phyloP scores from a whole-genome alignment of 1,139 yeast species.

The Yamadazyma pseudoaaseri region DNA sequence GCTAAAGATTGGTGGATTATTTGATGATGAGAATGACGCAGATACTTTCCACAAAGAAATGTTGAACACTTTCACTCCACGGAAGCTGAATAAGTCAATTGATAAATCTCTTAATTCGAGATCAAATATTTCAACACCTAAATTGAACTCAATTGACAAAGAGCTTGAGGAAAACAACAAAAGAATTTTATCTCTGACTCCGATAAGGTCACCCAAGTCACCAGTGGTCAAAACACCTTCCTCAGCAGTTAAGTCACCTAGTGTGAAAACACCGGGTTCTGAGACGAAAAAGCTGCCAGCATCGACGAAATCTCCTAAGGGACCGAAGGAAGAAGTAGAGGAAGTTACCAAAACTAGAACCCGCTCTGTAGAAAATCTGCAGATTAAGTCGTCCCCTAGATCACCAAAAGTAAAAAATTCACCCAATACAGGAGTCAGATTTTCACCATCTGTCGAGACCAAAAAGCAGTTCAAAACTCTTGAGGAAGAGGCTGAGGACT shows the following conservation, averaged over 20 bases:
- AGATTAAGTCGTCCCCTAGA: constrained; percentile 6
- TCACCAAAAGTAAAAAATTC: constrained; percentile 1
- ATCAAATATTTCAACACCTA: constrained; percentile 7
- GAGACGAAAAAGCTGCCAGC: not conserved
- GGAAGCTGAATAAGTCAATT: constrained; percentile 3
- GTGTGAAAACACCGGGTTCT: not conserved
- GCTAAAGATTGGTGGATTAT: constrained; percentile 8
- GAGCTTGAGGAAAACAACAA: too few relatives aligned
- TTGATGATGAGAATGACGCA: constrained; percentile 14
- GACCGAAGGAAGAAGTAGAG: too few relatives aligned
- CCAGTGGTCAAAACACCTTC: too few relatives aligned
- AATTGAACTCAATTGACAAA: constrained; percentile 5
- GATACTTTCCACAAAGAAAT: constrained; percentile 9
- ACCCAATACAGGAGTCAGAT: not conserved
- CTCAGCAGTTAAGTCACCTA: too few relatives aligned
- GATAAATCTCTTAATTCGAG: not conserved
- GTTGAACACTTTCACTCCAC: constrained; percentile 5
- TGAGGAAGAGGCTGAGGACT: constrained; percentile 21
- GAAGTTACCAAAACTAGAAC: too few relatives aligned
- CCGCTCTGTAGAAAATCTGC: too few relatives aligned
- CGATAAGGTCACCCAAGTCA: too few relatives aligned
- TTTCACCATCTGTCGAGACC: not conserved
- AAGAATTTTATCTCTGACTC: too few relatives aligned
- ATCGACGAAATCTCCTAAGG: constrained; percentile 3
- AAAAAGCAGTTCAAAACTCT: constrained; percentile 13